A percentile compares a stretch with the other conserved stretches of the same genome.
Evolutionary conservation across 768 basidiomycete species (phyloP).

Genomic region (Pisolithus microcarpus): DNA sequence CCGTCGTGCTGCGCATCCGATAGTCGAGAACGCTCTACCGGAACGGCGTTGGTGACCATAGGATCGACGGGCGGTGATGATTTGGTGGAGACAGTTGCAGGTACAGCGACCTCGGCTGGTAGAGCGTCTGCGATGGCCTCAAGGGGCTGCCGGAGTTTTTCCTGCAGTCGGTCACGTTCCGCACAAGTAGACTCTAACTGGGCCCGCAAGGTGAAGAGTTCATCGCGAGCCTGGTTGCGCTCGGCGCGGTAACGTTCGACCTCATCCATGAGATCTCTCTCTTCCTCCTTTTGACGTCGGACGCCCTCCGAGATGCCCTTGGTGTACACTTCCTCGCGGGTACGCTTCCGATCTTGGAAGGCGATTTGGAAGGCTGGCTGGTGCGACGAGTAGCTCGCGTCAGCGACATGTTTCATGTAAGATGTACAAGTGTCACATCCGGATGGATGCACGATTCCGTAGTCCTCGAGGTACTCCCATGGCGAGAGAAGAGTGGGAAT

Average conservation of each 20-base stretch:
- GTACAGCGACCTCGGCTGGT: conserved; percentile 3
- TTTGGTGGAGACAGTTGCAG: conserved; percentile 2
- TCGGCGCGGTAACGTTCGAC: conserved; percentile 29
- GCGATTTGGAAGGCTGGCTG: conserved; percentile 36
- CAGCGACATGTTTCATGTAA: conserved; percentile 36
- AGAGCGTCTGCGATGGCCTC: conserved; percentile 2
- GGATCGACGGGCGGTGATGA: conserved; percentile 4
- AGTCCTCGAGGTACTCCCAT: conserved; percentile 35
- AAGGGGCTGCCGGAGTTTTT: conserved; percentile 12
- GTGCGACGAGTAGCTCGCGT: conserved; percentile 31
- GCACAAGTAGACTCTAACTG: conserved; percentile 28
- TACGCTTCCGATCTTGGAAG: conserved; percentile 31
- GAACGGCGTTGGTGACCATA: background rate
- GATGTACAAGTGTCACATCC: conserved; percentile 32
- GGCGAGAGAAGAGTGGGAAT: conserved; percentile 28
- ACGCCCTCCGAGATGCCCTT: conserved; percentile 35
- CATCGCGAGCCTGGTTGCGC: conserved; percentile 31
- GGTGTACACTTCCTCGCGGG: conserved; percentile 32
- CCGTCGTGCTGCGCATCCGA: conserved; percentile 1
- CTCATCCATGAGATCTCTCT: conserved; percentile 28
- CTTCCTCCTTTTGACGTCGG: conserved; percentile 35
- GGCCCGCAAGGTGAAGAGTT: conserved; percentile 25
- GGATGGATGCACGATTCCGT: conserved; percentile 34
- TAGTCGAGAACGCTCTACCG: conserved; percentile 5
- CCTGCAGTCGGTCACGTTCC: conserved; percentile 26